Conservation (phyloP, 495 filamentous ascomycete species). For the Bacidia rubella region DNA sequence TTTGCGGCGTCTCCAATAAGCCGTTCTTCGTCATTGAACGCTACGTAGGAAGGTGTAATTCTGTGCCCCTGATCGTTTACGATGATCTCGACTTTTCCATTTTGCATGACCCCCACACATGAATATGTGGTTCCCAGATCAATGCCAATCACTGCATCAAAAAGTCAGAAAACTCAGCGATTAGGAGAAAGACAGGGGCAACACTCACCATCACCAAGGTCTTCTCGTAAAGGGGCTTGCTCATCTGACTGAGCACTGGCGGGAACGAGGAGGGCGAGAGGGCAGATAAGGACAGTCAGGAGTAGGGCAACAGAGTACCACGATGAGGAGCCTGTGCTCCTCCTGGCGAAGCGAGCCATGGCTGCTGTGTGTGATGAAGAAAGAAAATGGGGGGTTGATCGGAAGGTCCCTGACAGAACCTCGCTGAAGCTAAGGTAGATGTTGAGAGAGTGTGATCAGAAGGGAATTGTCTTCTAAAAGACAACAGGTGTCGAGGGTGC, state of each 20-base stretch:
- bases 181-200: conserved; percentile 1
- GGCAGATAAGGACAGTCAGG: conserved; percentile 63
- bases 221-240: conserved; percentile 46
- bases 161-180: too few relatives aligned
- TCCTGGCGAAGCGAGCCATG: conserved; percentile 36
- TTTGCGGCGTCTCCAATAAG: conserved; percentile 98
- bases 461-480: neutral
- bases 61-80: conserved; percentile 98
- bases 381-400: neutral
- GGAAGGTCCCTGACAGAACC: neutral
- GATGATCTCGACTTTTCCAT: conserved; percentile 94
- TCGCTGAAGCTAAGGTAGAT: neutral
- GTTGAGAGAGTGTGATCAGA: neutral
- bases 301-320: conserved; percentile 75
- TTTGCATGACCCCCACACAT: conserved; percentile 98
- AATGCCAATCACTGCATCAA: conserved; percentile 86
- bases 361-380: neutral
- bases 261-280: conserved; percentile 59
- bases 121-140: conserved; percentile 98
- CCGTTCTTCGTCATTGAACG: conserved; percentile 95
- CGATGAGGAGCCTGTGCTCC: conserved; percentile 37
- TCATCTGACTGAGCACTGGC: conserved; percentile 59
- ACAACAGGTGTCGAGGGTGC: neutral
- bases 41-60: conserved; percentile 97
- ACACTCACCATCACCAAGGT: conserved; percentile 56